Evolutionary conservation across 2,329 filamentous ascomycete genomes (phyloP).

Genomic region (Penicillium vulpinum): DNA sequence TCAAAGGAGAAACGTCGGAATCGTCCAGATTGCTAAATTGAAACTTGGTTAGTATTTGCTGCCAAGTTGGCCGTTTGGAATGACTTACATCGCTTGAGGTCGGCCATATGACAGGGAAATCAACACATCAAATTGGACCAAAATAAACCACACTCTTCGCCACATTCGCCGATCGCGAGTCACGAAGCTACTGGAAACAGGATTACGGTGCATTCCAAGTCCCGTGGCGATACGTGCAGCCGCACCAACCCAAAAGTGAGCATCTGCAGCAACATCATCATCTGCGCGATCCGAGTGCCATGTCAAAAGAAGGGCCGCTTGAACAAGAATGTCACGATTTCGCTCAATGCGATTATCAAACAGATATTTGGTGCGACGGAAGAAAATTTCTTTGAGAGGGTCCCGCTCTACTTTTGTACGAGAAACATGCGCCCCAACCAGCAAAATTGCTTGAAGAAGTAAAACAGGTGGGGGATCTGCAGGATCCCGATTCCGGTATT

Average conservation of each 20-base stretch:
- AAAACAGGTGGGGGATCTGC: constrained; percentile 49
- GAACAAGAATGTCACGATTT: constrained; percentile 56
- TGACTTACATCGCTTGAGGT: constrained; percentile 51
- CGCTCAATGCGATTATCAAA: constrained; percentile 57
- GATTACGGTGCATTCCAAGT: constrained; percentile 55
- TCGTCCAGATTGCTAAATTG: constrained; percentile 49
- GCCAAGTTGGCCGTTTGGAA: neutral
- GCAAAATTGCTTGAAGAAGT: constrained; percentile 52
- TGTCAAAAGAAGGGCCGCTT: constrained; percentile 55
- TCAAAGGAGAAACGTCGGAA: constrained; percentile 51
- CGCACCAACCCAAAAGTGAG: constrained; percentile 56
- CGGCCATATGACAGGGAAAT: constrained; percentile 51
- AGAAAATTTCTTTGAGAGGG: constrained; percentile 51
- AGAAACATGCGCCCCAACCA: constrained; percentile 55
- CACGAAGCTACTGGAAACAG: constrained; percentile 43
- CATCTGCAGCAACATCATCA: constrained; percentile 57
- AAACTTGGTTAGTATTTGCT: constrained; percentile 3
- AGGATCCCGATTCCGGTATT: constrained; percentile 50
- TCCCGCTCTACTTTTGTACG: constrained; percentile 44
- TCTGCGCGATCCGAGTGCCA: constrained; percentile 57
- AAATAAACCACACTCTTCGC: constrained; percentile 47
- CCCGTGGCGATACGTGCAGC: constrained; percentile 55
- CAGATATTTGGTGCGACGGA: constrained; percentile 54
- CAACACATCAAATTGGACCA: constrained; percentile 48
- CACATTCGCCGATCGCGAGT: constrained; percentile 46